Base-by-base conservation (phyloP, 345 rosid genomes). In the Pseudoturritis turrita region DNA sequence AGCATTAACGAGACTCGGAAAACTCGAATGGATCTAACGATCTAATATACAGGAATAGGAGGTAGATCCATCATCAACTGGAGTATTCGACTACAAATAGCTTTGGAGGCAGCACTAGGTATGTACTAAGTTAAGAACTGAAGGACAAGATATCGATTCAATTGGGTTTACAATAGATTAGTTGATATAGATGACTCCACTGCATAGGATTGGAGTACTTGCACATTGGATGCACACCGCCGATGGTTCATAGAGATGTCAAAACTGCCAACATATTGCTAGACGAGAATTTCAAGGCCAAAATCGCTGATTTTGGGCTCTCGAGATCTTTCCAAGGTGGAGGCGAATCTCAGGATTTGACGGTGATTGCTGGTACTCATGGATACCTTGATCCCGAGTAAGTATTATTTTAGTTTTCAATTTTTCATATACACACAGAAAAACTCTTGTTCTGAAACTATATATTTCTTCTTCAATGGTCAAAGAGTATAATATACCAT, bases 41-140 rank as follows among this genome's bases (percentile, higher is more conserved):
- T 43, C 15, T 54, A 1, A 13, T 3, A 22, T 18, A 23, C 22
- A 69, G 75, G 59, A 62, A 78, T 63, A n/a, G 50, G 60, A 13
- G 65, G 44, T 18, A 10, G 2, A 15, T 19, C 55, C 2, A 36
- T 65, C 6, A 10, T 80, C 40, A 74, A 36, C 2, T 84, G 88
- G 86, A 37, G 53, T 62, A 63, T 6, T 52, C 75, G 86, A 25
- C 73, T 85, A 12, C 61, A 4, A 11, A 70, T 83, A 68, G 85
- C 85, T 17, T 18, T 70, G 50, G 85, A 83, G 22, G 83, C 84
- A 13, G 88, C 86, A 18, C 74, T 40, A 81, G 88, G 86, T 82
- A 17, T 2, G 70, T 54, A 22, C 28, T 6, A 26, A 55, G 2
- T 14, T 14, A 3, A 11, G 7, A 7, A 7, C 17, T 0, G 0